Base-by-base conservation (phyloP, 2,329 filamentous ascomycete genomes). In the Pseudogymnoascus sp. region DNA sequence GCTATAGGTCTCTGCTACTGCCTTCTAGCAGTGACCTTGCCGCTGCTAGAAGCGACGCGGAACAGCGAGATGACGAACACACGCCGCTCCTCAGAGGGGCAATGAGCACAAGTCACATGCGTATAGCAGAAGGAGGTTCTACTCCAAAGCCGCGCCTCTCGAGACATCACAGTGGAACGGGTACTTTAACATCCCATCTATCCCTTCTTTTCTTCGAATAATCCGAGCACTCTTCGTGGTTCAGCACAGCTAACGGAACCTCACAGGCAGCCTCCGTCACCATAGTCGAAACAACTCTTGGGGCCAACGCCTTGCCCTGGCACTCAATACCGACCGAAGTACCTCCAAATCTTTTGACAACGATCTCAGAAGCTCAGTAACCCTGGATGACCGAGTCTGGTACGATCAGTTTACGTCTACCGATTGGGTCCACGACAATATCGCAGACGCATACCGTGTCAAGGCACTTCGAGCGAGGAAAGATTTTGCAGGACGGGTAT, bases 391-490 rank as follows among this genome's bases (percentile, higher is more conserved):
- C 69, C 87, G 95, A 66, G 90, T 96, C 8, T 98, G 95, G 95
- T 98, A 98, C 77, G 95, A 99, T 79, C 95, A 99, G 77, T 96
- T 96, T 73, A 96, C 92, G 5, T 96, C 91, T 6, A 97, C 92
- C 63, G 93, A 99, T 75, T 99, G 95, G 95, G 93, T 99, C 0
- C 93, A 96, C 74, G 95, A 99, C 76, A 93, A 90, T 75, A 97
- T 99, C 69, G 91, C 92, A 71, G 95, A 98, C 77, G 92, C 93
- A 8, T 91, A 92, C 71, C 90, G 95, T 25, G 86, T 96, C 61
- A 95, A 96, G 75, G 87, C 87, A 62, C 81, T 99, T 41, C 86
- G 92, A 61, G 87, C 84, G 71, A 83, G 92, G 60, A 96, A 89
- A 74, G 95, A 93, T 77, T 83, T 96, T 66, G 87, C 88, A 73